phyloP scores from a whole-genome alignment of 352 stramenopile species.

The Aphanomyces stellatus region DNA sequence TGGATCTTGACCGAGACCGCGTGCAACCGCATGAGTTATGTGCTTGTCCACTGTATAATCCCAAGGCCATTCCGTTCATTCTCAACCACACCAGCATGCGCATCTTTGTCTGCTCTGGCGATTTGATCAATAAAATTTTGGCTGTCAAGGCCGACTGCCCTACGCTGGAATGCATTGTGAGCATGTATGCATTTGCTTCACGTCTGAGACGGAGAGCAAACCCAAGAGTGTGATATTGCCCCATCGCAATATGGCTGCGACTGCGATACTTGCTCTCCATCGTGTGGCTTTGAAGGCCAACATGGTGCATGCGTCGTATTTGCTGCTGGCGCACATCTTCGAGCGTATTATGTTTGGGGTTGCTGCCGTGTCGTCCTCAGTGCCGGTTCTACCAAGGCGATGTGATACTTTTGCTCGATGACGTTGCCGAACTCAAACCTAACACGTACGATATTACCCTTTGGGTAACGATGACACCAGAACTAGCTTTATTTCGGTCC shows the following conservation, averaged over 20 bases:
- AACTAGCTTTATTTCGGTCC: conserved; percentile 69
- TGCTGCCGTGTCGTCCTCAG: conserved; percentile 41
- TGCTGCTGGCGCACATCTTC: conserved; percentile 96
- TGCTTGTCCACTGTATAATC: conserved; percentile 65
- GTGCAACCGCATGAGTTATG: conserved; percentile 53
- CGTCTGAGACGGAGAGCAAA: conserved; percentile 92
- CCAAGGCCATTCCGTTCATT: conserved; percentile 59
- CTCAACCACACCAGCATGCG: conserved; percentile 61
- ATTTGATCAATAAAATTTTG: conserved; percentile 54
- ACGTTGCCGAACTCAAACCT: conserved; percentile 88
- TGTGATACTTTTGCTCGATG: conserved; percentile 87
- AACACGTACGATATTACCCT: conserved; percentile 49
- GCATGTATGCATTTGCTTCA: conserved; percentile 80
- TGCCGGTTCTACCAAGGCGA: conserved; percentile 94
- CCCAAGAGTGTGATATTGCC: conserved; percentile 94
- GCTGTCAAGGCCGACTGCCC: conserved; percentile 42
- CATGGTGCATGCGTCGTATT: conserved; percentile 93
- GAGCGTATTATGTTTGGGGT: conserved; percentile 65
- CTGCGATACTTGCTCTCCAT: conserved; percentile 23
- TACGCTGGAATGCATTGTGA: conserved; percentile 35
- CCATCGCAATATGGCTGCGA: conserved; percentile 66
- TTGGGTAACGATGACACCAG: conserved; percentile 48
- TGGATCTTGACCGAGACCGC: conserved; percentile 49
- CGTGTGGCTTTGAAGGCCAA: conserved; percentile 27
- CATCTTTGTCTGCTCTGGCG: conserved; percentile 42